Base-by-base conservation (phyloP, 2,329 filamentous ascomycete species). In the Cladorrhinum sp. region DNA sequence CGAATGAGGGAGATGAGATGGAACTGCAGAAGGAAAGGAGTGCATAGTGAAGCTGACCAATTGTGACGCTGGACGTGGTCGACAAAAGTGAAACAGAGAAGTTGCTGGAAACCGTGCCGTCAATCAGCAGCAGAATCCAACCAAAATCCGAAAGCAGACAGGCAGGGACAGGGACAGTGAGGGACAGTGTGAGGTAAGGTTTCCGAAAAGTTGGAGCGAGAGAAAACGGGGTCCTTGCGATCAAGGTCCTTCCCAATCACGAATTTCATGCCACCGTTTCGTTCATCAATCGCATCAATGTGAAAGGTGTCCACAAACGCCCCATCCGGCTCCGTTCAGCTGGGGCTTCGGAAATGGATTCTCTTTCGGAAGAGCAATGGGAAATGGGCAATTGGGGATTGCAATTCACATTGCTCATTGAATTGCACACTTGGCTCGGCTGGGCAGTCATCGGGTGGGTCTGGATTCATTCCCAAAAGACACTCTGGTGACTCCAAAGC, bases 11-110 rank as follows among this genome's bases (percentile, higher is more conserved):
- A 63, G 62, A 62, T 56, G 24, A 60, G 58, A 61, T 50, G 59
- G 61, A 62, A 64, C 72, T 76, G 75, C 74, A 75, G 71, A 66
- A 58, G 61, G 69, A 74, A 73, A 75, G 74, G 74, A 74, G 72
- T 75, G 74, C 73, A 76, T 73, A 63, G 38, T 22, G n/a, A 50
- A 13, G 36, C 53, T 60, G 61, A 62, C 71, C 72, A 75, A 74
- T 74, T 27, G 55, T 52, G 62, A 36, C 6, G 32, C 32, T 55
- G 55, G 49, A 61, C 49, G 51, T 49, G 50, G 38, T 25, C 38
- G 52, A 41, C 23, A 45, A 49, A 70, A 67, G 68, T 75, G 74
- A 76, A 76, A 76, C 74, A 56, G 64, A 60, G 73, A 76, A 74
- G 67, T 65, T 67, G 71, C 71, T 73, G 67, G 72, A 73, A n/a